Percentiles rank a stretch among this genome's conserved stretches.
Conservation (phyloP, 1,284 basidiomycete species). For the Malassezia yamatoensis region DNA sequence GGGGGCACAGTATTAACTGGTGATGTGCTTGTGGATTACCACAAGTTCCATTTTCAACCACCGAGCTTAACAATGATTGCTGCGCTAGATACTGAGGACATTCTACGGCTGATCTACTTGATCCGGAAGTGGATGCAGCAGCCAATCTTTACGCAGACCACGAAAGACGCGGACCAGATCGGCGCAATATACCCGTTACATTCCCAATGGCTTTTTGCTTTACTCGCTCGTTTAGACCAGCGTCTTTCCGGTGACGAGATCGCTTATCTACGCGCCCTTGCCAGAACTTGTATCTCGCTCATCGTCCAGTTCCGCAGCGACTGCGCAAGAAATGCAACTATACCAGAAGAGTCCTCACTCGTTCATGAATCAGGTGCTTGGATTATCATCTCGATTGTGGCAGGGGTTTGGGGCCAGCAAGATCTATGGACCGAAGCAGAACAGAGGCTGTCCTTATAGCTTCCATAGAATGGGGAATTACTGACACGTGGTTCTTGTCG, state of each 20-base stretch:
- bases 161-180: background rate
- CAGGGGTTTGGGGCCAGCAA: conserved; percentile 69
- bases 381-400: conserved; percentile 66
- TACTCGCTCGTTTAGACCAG: conserved; percentile 64
- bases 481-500: no score
- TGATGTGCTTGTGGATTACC: background rate
- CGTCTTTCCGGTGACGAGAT: conserved; percentile 67
- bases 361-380: conserved; percentile 61
- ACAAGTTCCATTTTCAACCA: background rate
- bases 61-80: background rate
- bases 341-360: background rate
- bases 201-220: conserved; percentile 70
- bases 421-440: conserved; percentile 71
- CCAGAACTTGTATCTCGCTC: conserved; percentile 60
- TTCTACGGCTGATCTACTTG: background rate
- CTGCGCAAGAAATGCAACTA: background rate
- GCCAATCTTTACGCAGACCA: background rate
- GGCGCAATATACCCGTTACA: conserved; percentile 58
- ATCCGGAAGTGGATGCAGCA: conserved; percentile 17
- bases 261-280: conserved; percentile 64
- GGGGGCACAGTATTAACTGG: background rate
- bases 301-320: conserved; percentile 29
- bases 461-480: no score
- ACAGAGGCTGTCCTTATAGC: background rate
- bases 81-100: conserved; percentile 1